Conservation (phyloP, 1,139 yeast genomes). For the Candida labiduridarum region DNA sequence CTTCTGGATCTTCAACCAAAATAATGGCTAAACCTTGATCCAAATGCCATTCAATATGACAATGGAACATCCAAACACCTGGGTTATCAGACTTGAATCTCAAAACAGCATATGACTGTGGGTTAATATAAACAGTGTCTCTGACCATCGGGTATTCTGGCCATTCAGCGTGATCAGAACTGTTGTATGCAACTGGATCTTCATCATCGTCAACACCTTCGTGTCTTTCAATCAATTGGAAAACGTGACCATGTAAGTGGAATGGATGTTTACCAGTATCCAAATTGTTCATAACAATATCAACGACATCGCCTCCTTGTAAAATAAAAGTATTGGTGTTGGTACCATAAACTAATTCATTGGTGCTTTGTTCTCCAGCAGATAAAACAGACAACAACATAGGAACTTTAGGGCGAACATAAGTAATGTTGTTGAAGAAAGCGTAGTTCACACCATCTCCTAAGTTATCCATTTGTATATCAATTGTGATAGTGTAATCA, state of each 20-base stretch:
- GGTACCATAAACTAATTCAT: constrained; percentile 62
- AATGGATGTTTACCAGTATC: constrained; percentile 93
- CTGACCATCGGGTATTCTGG: constrained; percentile 67
- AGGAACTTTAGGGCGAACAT: constrained; percentile 66
- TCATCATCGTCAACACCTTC: constrained; percentile 52
- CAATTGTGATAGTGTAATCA: constrained; percentile 60
- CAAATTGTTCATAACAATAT: constrained; percentile 67
- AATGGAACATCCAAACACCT: constrained; percentile 93
- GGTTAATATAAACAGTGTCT: constrained; percentile 66
- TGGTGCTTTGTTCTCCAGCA: constrained; percentile 47
- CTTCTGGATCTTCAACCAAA: constrained; percentile 72
- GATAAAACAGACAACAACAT: constrained; percentile 61
- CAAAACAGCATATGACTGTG: constrained; percentile 66
- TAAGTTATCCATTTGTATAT: constrained; percentile 66
- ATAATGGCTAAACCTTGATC: constrained; percentile 80
- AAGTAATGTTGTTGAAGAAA: constrained; percentile 69
- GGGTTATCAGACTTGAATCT: constrained; percentile 81
- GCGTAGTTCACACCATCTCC: constrained; percentile 78
- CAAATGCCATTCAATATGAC: constrained; percentile 95
- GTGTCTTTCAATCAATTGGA: constrained; percentile 72
- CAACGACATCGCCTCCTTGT: constrained; percentile 64
- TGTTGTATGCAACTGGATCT: constrained; percentile 52
- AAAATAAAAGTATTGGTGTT: constrained; percentile 66
- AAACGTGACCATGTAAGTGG: constrained; percentile 86
- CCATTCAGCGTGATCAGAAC: constrained; percentile 50